Conservation (phyloP, 768 basidiomycete species). For the Pleurotus platypus region DNA sequence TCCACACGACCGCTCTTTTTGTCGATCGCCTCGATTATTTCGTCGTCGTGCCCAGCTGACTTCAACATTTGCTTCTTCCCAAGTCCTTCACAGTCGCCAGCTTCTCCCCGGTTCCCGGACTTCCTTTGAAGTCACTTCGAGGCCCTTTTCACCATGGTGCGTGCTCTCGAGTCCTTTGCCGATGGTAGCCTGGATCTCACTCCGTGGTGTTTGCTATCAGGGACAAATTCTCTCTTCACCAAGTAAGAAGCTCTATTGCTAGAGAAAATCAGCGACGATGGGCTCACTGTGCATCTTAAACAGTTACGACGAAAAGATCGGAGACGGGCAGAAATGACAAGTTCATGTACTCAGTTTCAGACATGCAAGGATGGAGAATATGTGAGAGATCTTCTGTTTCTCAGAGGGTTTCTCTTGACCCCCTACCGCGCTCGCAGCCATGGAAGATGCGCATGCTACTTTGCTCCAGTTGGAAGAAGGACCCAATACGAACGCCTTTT, state of each 20-base stretch:
- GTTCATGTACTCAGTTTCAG: slow-evolving; percentile 75
- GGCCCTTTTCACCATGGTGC: slow-evolving; percentile 26
- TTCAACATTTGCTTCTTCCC: slow-evolving; percentile 10
- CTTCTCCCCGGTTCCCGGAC: neutral
- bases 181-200: neutral
- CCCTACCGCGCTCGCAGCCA: slow-evolving; percentile 48
- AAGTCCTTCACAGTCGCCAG: slow-evolving; percentile 4
- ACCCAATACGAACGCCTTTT: slow-evolving; percentile 67
- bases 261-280: neutral
- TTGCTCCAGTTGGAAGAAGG: slow-evolving; percentile 64
- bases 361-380: slow-evolving; percentile 99
- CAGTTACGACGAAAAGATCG: slow-evolving; percentile 83
- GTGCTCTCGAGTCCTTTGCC: slow-evolving; percentile 11
- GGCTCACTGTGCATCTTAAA: slow-evolving; percentile 8
- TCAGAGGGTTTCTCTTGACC: neutral
- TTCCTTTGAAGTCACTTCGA: neutral
- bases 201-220: slow-evolving; percentile 22
- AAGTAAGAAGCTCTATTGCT: slow-evolving; percentile 40
- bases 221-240: slow-evolving; percentile 87
- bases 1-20: slow-evolving; percentile 34
- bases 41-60: slow-evolving; percentile 12
- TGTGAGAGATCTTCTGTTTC: slow-evolving; percentile 55
- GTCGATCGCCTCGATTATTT: slow-evolving; percentile 8
- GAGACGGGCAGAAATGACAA: slow-evolving; percentile 67
- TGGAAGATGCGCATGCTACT: slow-evolving; percentile 94